Conservation (phyloP, 2,329 filamentous ascomycete species). For the Acrocalymma vagum region DNA sequence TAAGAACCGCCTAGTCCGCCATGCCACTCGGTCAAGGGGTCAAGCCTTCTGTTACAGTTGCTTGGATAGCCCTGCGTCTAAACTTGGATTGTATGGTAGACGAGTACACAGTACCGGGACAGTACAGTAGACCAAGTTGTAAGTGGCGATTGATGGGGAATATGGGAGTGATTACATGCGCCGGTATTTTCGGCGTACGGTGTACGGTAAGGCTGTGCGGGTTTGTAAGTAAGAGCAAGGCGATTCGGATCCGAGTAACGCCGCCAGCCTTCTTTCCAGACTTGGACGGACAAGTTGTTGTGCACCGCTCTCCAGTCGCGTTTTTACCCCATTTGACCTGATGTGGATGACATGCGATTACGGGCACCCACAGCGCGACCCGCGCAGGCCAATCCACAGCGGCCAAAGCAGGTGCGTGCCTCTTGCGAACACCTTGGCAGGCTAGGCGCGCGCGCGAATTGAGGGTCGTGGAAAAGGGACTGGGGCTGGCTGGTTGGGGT, state of each 20-base stretch:
- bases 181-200: background rate
- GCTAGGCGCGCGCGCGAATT: background rate
- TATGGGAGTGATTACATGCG: background rate
- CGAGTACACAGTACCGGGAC: constrained; percentile 10
- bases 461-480: background rate
- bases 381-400: background rate
- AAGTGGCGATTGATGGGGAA: background rate
- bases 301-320: no score
- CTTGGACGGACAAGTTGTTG: no score
- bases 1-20: constrained; percentile 26
- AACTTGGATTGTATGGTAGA: no score
- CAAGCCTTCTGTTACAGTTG: constrained; percentile 31
- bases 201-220: background rate
- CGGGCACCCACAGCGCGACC: background rate
- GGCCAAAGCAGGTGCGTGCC: constrained; percentile 2
- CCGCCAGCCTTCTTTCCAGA: background rate
- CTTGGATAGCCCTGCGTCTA: constrained; percentile 23
- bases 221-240: background rate
- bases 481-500: background rate
- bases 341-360: background rate
- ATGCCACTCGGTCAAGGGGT: constrained; percentile 16
- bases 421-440: constrained; percentile 6
- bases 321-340: no score
- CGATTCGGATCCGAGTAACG: background rate
- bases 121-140: constrained; percentile 1